phyloP scores from a whole-genome alignment of 202 grass and related monocot genomes.

The Panicum hallii region DNA sequence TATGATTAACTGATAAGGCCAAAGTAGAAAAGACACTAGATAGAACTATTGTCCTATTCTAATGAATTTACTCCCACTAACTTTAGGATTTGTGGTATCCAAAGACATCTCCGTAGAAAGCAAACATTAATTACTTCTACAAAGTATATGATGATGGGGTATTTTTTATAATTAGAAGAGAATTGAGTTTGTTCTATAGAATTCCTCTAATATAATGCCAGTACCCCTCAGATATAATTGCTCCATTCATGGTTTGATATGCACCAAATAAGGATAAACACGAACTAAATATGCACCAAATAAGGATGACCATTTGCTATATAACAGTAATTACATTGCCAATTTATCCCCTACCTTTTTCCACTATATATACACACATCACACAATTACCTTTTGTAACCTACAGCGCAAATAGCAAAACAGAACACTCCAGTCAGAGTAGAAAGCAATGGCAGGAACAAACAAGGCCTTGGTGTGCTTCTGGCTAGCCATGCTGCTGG shows the following conservation, averaged over 20 bases:
- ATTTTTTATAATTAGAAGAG: neutral
- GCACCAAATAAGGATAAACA: too few species aligned
- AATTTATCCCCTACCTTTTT: neutral
- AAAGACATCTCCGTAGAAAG: neutral
- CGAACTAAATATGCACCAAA: too few species aligned
- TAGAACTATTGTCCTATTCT: neutral
- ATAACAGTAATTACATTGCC: neutral
- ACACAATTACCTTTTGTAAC: too few species aligned
- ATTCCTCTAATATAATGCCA: neutral
- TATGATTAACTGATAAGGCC: too few species aligned
- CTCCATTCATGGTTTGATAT: too few species aligned
- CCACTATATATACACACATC: neutral
- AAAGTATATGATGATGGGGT: neutral
- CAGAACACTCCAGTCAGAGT: neutral
- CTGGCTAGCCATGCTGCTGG: slow-evolving; percentile 10
- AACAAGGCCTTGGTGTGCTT: neutral
- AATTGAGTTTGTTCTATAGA: neutral
- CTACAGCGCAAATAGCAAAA: neutral
- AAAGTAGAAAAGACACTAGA: neutral
- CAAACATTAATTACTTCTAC: neutral
- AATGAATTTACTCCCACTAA: too few species aligned
- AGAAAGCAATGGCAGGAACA: slow-evolving; percentile 11
- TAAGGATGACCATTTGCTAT: too few species aligned
- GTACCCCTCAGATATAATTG: too few species aligned
- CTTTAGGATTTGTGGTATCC: neutral